Conservation (phyloP, 1,284 basidiomycete species). For the Gomphus bonarii region DNA sequence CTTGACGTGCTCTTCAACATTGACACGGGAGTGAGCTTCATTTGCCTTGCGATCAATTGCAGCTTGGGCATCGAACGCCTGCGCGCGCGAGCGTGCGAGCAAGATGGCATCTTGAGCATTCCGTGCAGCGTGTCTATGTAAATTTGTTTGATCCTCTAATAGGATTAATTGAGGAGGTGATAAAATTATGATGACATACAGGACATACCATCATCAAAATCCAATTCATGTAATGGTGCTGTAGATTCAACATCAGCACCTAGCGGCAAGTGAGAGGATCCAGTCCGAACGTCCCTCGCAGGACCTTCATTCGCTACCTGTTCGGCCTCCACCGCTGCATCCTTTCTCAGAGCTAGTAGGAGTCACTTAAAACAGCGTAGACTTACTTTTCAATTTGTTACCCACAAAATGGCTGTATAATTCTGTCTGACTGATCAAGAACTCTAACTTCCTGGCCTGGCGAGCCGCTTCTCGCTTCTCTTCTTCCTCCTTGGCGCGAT, state of each 20-base stretch:
- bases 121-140: slow-evolving; percentile 78
- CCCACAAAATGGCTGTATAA: slow-evolving; percentile 99
- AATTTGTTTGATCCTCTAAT: slow-evolving; percentile 82
- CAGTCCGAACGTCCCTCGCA: slow-evolving; percentile 16
- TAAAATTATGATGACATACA: background rate
- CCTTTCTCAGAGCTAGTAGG: slow-evolving; percentile 12
- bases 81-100: slow-evolving; percentile 72
- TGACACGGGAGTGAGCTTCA: slow-evolving; percentile 59
- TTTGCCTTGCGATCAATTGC: slow-evolving; percentile 75
- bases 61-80: slow-evolving; percentile 77
- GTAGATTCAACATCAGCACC: slow-evolving; percentile 52
- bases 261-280: slow-evolving; percentile 32
- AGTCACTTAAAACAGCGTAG: slow-evolving; percentile 1
- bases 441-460: slow-evolving; percentile 95
- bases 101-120: slow-evolving; percentile 89
- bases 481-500: slow-evolving; percentile 88
- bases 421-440: slow-evolving; percentile 98
- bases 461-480: slow-evolving; percentile 93
- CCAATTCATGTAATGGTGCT: slow-evolving; percentile 61
- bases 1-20: slow-evolving; percentile 49
- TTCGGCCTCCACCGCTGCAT: slow-evolving; percentile 78
- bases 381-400: slow-evolving; percentile 91
- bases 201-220: slow-evolving; percentile 85
- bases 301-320: slow-evolving; percentile 42
- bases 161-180: background rate